Base-by-base conservation (phyloP, 768 basidiomycete species). In the Phaffia australis region DNA sequence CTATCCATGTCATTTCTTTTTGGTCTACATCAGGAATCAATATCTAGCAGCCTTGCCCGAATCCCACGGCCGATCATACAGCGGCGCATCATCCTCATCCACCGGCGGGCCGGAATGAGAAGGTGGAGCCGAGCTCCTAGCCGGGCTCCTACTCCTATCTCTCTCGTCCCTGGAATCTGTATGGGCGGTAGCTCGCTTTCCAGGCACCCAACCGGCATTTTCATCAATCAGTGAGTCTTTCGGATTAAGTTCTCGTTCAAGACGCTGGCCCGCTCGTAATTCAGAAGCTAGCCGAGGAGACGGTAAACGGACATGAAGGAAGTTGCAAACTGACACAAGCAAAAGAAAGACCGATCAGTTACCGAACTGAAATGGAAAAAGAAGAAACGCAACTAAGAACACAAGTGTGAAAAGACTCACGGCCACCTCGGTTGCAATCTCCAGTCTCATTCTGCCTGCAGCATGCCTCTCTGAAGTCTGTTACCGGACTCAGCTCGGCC, bases 401-500 rank as follows among this genome's bases (percentile, higher is more conserved):
- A 32, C 16, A 1, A 55, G 51, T 32, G 25, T 30, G 23, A 55
- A 52, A 23, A 14, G 7, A 75, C 76, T 75, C 67, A 76, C 76
- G 67, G 21, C 77, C 77, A 72, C 94, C 95, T 52, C 95, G 86
- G 73, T 94, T 94, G 77, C 95, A 99, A 77, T 94, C 89, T 9
- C 95, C 95, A 72, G 97, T 88, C 76, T 99, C 95, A 72, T 99
- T 98, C 77, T 99, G 95, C 56, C 95, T 84, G 76, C 95, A 99
- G 75, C 95, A 99, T 0, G 93, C 93, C 78, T 99, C 95, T 59
- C 93, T 86, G 77, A 99, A 99, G 78, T 99, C 95, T 32, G 93
- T 98, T 21, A 99, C 95, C 16, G 95, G 95, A 1, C 90, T 93
- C 29, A 99, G 82, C 74, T 99, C 95, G n/a, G 90, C 91, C 73